phyloP scores from a whole-genome alignment of 306 rosid genomes.

The Corylus avellana region DNA sequence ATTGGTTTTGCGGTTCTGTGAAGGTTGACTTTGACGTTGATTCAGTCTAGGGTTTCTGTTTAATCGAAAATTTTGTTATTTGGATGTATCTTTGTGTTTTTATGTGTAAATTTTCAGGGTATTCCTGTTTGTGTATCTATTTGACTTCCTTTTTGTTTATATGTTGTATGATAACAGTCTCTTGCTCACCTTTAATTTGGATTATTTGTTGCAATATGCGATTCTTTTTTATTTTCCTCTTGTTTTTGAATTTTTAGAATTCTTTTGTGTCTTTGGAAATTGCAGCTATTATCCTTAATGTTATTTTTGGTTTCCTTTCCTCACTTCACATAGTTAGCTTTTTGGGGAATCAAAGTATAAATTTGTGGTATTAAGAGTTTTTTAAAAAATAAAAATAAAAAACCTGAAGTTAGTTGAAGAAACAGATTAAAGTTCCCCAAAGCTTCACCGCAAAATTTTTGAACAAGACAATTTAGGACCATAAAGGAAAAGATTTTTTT shows the following conservation, averaged over 20 bases:
- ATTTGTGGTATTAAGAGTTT: not conserved
- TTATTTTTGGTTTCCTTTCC: not conserved
- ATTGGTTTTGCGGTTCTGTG: not conserved
- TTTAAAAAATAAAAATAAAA: not conserved
- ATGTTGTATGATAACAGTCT: not conserved
- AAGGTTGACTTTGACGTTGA: conserved; percentile 31
- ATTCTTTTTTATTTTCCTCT: not conserved
- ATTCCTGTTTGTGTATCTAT: not conserved
- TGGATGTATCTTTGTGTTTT: conserved; percentile 1
- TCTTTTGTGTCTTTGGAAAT: not conserved
- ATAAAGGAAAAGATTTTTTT: not conserved
- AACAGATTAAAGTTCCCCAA: not conserved
- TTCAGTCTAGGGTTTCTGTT: conserved; percentile 25
- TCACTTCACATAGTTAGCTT: not conserved
- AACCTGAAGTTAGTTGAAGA: not conserved
- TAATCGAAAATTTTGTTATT: conserved; percentile 10
- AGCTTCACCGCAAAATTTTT: not conserved
- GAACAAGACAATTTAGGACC: not conserved
- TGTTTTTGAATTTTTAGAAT: not conserved
- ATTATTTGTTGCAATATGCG: not conserved
- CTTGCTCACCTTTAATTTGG: not conserved
- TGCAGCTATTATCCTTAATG: not conserved
- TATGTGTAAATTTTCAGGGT: not conserved
- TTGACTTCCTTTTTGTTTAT: not conserved
- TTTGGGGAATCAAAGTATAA: not conserved